Percentiles rank a stretch among this genome's conserved stretches.
Conservation (phyloP, 805 yeast species). For the Blastobotrys peoriensis region DNA sequence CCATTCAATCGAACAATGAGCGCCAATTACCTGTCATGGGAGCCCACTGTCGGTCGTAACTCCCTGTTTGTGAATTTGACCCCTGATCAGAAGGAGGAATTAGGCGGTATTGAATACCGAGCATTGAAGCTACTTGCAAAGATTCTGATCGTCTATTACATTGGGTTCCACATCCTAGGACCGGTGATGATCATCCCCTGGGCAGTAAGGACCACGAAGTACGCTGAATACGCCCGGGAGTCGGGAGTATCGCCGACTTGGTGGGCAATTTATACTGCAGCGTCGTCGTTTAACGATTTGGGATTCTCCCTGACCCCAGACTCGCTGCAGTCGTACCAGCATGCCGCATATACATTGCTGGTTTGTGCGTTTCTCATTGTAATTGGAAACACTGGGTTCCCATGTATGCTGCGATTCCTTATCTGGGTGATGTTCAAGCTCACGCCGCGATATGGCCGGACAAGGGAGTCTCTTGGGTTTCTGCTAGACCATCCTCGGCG, state of each 20-base stretch:
- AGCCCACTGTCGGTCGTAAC: slow-evolving; percentile 87
- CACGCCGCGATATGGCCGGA: slow-evolving; percentile 46
- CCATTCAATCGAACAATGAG: slow-evolving; percentile 23
- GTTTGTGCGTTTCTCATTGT: slow-evolving; percentile 65
- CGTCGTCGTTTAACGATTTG: slow-evolving; percentile 75
- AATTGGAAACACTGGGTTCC: slow-evolving; percentile 94
- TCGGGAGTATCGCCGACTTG: slow-evolving; percentile 72
- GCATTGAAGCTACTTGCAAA: slow-evolving; percentile 72
- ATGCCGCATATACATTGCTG: slow-evolving; percentile 59
- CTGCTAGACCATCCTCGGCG: slow-evolving; percentile 94
- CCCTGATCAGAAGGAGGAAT: slow-evolving; percentile 80
- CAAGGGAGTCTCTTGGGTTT: slow-evolving; percentile 71
- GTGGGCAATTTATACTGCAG: slow-evolving; percentile 90
- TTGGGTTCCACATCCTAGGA: slow-evolving; percentile 67
- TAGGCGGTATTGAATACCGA: slow-evolving; percentile 96
- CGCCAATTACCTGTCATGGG: slow-evolving; percentile 69
- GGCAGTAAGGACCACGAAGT: slow-evolving; percentile 28
- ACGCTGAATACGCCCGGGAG: slow-evolving; percentile 32
- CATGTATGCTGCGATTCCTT: slow-evolving; percentile 69
- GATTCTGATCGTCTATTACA: slow-evolving; percentile 58
- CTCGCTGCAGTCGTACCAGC: slow-evolving; percentile 65
- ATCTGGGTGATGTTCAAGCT: slow-evolving; percentile 74
- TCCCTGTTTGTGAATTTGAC: slow-evolving; percentile 82
- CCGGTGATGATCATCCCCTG: slow-evolving; percentile 46
- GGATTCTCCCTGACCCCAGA: slow-evolving; percentile 80